Base-by-base conservation (phyloP, 345 rosid species). In the Rubroshorea leprosula region DNA sequence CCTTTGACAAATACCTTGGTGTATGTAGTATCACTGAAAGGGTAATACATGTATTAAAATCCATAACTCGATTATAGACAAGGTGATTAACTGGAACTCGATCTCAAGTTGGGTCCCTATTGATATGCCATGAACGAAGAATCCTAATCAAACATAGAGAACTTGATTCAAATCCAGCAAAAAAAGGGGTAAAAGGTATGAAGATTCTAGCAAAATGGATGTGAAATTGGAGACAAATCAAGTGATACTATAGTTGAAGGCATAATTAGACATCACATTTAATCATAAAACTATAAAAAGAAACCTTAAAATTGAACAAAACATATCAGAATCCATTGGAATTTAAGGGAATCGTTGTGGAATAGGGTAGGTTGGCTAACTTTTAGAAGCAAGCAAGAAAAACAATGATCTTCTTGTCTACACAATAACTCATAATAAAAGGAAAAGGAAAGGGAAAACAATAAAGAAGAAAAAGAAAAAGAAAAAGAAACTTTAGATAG, bases 1-100 rank as follows among this genome's bases (percentile, higher is more conserved):
- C 96, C 96, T 60, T 95, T 95, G 29, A 85, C 93, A 46, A 94
- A 94, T 61, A 87, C 86, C 78, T 90, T 87, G 16, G 89, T 87
- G 61, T 66, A 78, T n/a, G 92, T 85, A 38, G 98, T 92, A 66
- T 92, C 96, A 26, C 99, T 97, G 55, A 81, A 86, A 44, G 97
- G 84, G 16, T 88, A 86, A 70, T 83, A 84, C 76, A 73, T 55
- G 68, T 77, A 81, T 46, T 82, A 94, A 62, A 78, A 83, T 54
- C 83, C 86, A 53, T 79, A 71, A n/a, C n/a, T n/a, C n/a, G n/a
- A n/a, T n/a, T n/a, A n/a, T n/a, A n/a, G n/a, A n/a, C n/a, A n/a
- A n/a, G n/a, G n/a, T n/a, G n/a, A n/a, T n/a, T n/a, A n/a, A 48
- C 69, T 53, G 16, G 74, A 68, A 68, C 76, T 35, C 50, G 82